Evolutionary conservation across 805 yeast species (phyloP), one percentile per base, ranked within the genome.

Genomic region (Ogataea pini): DNA sequence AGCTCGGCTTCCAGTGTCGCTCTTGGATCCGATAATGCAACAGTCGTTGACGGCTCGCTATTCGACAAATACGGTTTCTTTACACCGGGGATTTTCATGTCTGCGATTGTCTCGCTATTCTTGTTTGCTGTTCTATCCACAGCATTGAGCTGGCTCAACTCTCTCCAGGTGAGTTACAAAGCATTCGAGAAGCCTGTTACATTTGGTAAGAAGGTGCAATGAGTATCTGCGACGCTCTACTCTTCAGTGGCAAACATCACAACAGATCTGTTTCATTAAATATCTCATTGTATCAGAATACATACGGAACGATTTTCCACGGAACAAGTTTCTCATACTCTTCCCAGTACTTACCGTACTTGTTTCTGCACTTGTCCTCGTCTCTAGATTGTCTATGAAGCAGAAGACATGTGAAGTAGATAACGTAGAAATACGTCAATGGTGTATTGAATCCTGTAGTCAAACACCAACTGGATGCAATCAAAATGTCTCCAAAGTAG

Each of bases 401-500:
- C 54, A 94, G 74, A 61, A 94, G 76, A 3, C 82, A 72, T 0
- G 87, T 92, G 70, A 94, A 94, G 68, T 89, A 94, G 17, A 85
- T 63, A 32, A 86, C 85, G 63, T 89, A 94, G 69, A 87, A 94
- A 63, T 92, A 94, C 0, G 98, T 89, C 60, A 92, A 72, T 4
- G 89, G 85, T 0, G 96, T 85, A 50, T 73, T 74, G 57, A 83
- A 79, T 9, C 96, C 96, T 1, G 97, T 89, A 8, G 96, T 85
- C 54, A 94, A 72, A 67, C 97, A 89, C 96, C 96, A 92, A 38
- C 95, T 82, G 72, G 87, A 75, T 0, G 97, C 89, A 61, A 90
- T 83, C 36, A 94, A 64, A 91, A 97, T 89, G 71, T 94, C 99
- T 36, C 99, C 99, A 49, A 91, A 77, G 68, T 94, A 94, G 64